phyloP scores from a whole-genome alignment of 495 filamentous ascomycete species.

The Halenospora varia region DNA sequence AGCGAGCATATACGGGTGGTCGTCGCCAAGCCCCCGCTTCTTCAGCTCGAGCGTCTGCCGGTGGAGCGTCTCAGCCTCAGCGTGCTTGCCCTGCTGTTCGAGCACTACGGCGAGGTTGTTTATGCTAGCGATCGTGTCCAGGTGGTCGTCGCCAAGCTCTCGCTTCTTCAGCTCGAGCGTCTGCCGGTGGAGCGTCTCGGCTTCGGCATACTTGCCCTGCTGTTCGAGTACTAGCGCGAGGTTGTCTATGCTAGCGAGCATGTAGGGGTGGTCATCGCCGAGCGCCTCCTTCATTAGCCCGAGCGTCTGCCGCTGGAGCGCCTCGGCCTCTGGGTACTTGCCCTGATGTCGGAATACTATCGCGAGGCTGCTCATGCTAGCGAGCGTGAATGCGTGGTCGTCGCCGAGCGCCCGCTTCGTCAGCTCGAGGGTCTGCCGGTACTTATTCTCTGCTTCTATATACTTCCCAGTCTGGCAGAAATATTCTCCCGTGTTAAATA shows the following conservation, averaged over 20 bases:
- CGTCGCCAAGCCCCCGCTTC: too few species aligned
- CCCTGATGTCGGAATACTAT: slow-evolving; percentile 19
- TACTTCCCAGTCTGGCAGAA: neutral
- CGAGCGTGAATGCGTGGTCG: slow-evolving; percentile 31
- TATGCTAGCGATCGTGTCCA: too few species aligned
- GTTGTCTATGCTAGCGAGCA: neutral
- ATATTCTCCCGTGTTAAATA: neutral
- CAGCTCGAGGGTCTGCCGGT: too few species aligned
- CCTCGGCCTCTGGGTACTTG: too few species aligned
- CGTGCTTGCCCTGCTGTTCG: too few species aligned
- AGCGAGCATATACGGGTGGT: too few species aligned
- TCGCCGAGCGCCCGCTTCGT: slow-evolving; percentile 14
- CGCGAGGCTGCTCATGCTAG: slow-evolving; percentile 27
- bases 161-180: too few species aligned
- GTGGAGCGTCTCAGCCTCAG: too few species aligned
- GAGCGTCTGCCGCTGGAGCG: too few species aligned
- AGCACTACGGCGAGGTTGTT: too few species aligned
- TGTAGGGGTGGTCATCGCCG: neutral
- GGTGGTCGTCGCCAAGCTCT: too few species aligned
- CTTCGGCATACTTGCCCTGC: neutral
- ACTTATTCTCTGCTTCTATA: slow-evolving; percentile 6
- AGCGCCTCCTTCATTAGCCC: neutral
- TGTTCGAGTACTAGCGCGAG: neutral
- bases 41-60: too few species aligned
- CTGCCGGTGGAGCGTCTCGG: neutral